Base-by-base conservation (phyloP, 495 filamentous ascomycete species). In the Penicillium pulvis region DNA sequence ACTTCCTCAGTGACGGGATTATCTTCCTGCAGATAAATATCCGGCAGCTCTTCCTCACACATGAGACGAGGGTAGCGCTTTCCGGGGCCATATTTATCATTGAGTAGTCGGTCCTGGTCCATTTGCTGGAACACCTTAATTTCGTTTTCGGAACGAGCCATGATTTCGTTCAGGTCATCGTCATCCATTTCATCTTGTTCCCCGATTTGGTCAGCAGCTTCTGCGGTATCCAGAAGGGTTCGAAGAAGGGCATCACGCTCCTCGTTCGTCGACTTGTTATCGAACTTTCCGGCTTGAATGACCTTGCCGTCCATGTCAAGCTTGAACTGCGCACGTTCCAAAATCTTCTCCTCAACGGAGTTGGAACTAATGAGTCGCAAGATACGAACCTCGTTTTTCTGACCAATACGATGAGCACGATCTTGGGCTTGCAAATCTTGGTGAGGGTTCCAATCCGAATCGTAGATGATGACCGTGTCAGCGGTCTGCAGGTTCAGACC, bases 391-490 rank as follows among this genome's bases (percentile, higher is more conserved):
- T 98, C 94, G 68, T 98, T 98, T 86, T 98, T 98, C 73, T 98
- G 94, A 51, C 94, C 94, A 62, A 98, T 98, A 87, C 94, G 94
- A 85, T 98, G 94, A 23, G 94, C 94, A 86, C 94, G 93, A 87
- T 98, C 94, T 72, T 98, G 94, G 30, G 94, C 94, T 75, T 98
- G 94, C 70, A 98, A 77, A 88, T 98, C 94, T 75, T 98, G 94
- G 75, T 98, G 94, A 66, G 94, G 94, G 77, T 98, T 98, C 94
- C 94, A 98, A 78, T 98, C 94, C 0, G 94, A 98, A 73, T 98
- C 94, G 74, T 95, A 98, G 62, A 98, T 98, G 68, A 98, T 96
- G 74, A 98, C 94, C 0, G 94, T 98, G 77, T 98, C 94, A 42
- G 94, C 94, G 14, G 93, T 95, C 73, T 98, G 94, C 65, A 98